Base-by-base conservation (phyloP, 768 basidiomycete genomes). In the Leccinum rimulosum region DNA sequence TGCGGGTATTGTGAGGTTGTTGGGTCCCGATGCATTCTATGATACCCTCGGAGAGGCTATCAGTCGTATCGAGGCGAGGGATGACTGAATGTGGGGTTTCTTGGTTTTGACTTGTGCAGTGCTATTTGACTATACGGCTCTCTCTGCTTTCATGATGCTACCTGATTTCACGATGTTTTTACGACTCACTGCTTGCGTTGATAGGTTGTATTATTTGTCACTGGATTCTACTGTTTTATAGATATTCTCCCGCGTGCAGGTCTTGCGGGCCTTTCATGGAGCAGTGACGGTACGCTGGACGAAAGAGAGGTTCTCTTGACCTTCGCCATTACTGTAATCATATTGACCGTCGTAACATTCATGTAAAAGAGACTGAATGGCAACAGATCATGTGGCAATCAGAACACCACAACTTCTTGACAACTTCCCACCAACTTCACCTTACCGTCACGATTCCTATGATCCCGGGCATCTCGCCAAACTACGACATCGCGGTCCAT, bases 11-110 rank as follows among this genome's bases (percentile, higher is more conserved):
- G 71, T 77, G 14, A 61, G 64, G 45, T 63, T 82, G 43, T 68
- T 82, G 9, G 82, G 82, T 27, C 70, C 73, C n/a, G 73, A 76
- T 25, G 73, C 75, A 6, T 78, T 83, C 64, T 79, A 75, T 56
- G 73, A 75, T 56, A 79, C 78, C 49, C 73, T 82, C 15, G 69
- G 74, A 30, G 73, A 71, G 40, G 81, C 79, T 3, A 81, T 82
- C 62, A 58, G 70, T 17, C 73, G 60, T 27, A 68, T 81, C 15
- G 74, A 79, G 64, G 54, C 63, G 17, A 59, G 64, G 15, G 58
- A 63, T 12, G 52, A 64, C 15, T 64, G 53, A 51, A 52, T 19
- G n/a, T 19, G 22, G 22, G 22, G 15, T 61, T 43, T 14, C 3
- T 45, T 6, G 10, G 30, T 5, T 28, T 40, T 17, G 45, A 9